These are phyloP conservation scores for Russula sp. DNA, from an alignment of 768 basidiomycete species.

Conservation along the genomic window DNA sequence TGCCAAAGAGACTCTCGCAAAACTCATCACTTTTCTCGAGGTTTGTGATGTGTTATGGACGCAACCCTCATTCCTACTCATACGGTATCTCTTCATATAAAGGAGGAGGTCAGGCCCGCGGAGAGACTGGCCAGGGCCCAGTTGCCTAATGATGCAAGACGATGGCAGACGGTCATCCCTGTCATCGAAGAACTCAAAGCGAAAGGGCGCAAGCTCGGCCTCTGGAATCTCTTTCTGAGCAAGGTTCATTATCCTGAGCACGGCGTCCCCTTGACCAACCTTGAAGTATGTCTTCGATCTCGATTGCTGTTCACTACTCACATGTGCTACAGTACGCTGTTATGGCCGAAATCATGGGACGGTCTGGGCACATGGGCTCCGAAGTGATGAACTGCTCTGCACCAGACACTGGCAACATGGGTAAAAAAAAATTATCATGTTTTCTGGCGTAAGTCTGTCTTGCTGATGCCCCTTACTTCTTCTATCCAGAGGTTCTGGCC, in stretches of 20 bases:
- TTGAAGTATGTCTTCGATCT: conserved; percentile 61
- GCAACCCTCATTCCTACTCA: background rate
- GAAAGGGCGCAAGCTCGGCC: conserved; percentile 81
- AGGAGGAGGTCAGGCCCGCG: conserved; percentile 90
- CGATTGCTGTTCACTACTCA: background rate
- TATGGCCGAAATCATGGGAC: conserved; percentile 94
- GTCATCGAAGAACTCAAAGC: conserved; percentile 80
- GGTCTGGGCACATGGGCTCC: conserved; percentile 75
- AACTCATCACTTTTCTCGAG: conserved; percentile 81
- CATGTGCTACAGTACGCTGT: conserved; percentile 71
- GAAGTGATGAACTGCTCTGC: conserved; percentile 92
- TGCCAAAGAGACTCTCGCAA: conserved; percentile 82
- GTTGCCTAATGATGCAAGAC: conserved; percentile 66
- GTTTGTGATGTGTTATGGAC: conserved; percentile 40
- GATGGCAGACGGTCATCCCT: conserved; percentile 84
- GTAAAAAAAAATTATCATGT: conserved; percentile 44
- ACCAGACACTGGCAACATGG: conserved; percentile 98
- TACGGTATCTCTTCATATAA: background rate
- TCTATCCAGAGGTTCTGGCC: conserved; percentile 82
- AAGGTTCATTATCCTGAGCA: conserved; percentile 87
- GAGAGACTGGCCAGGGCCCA: conserved; percentile 74
- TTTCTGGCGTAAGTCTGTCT: background rate
- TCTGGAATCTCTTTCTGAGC: conserved; percentile 98
- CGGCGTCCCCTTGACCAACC: conserved; percentile 87
- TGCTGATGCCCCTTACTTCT: conserved; percentile 14